Percentiles rank a stretch among this genome's conserved stretches.
Evolutionary conservation across 345 rosid genomes (phyloP).

Genomic region (Odontarrhena argentea): DNA sequence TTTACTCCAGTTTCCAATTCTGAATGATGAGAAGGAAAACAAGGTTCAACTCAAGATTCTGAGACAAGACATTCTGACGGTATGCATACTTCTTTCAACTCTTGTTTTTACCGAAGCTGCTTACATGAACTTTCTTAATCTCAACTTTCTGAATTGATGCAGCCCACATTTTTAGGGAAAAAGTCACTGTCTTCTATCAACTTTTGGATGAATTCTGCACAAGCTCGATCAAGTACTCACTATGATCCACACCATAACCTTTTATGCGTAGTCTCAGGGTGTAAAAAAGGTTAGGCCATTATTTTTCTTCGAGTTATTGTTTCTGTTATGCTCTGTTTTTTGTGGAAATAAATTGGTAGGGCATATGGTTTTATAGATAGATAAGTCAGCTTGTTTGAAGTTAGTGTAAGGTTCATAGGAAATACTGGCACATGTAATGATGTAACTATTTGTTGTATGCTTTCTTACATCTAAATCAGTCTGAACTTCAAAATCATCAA

Average conservation of each 20-base stretch:
- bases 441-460: not conserved
- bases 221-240: slow-evolving; percentile 82
- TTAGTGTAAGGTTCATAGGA: not conserved
- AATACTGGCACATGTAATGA: not conserved
- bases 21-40: slow-evolving; percentile 65
- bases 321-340: not conserved
- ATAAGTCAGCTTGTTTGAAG: too few species aligned
- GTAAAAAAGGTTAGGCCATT: slow-evolving; percentile 65
- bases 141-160: slow-evolving; percentile 37
- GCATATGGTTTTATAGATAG: not conserved
- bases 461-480: slow-evolving; percentile 18
- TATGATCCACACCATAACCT: slow-evolving; percentile 94
- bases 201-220: slow-evolving; percentile 85
- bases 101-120: slow-evolving; percentile 30
- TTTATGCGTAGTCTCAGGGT: slow-evolving; percentile 70
- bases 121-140: slow-evolving; percentile 1
- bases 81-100: slow-evolving; percentile 34
- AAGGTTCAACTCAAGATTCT: slow-evolving; percentile 69
- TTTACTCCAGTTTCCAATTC: slow-evolving; percentile 58
- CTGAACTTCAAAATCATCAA: slow-evolving; percentile 27
- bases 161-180: slow-evolving; percentile 66
- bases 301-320: not conserved
- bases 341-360: not conserved
- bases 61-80: slow-evolving; percentile 61
- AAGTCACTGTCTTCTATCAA: slow-evolving; percentile 72